Evolutionary conservation across 2,329 filamentous ascomycete genomes (phyloP), one percentile per base, ranked within the genome.

Genomic region (Parafenestella ontariensis): DNA sequence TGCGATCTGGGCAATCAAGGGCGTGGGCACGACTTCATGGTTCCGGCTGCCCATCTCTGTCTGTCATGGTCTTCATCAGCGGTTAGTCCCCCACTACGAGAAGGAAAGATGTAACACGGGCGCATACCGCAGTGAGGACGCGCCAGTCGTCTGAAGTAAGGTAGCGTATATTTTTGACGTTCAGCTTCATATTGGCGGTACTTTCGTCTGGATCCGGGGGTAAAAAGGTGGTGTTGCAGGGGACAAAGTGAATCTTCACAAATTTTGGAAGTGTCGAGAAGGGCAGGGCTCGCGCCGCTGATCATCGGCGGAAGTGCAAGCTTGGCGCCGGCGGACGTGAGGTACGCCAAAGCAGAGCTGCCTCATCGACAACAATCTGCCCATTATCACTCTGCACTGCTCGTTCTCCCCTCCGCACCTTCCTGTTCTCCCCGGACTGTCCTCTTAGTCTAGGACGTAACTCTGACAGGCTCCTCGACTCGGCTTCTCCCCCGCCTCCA

Each of bases 41-140:
- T 98, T 98, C 76, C 91, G 93, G 78, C 90, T 96, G 71, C 93
- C 94, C 78, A 89, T 88, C 77, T 99, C 95, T 69, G 96, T 91
- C 92, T 96, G 76, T 50, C 56, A 58, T 49, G 47, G 49, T 65
- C 68, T 69, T 48, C 57, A 66, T 66, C 64, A 68, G 64, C 68
- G 62, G 23, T 74, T 72, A 78, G 76, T 74, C 54, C 70, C 66
- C 68, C 68, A 64, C 55, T 45, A 58, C 42, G 43, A 54, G 56
- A 49, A 47, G 59, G 59, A 64, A 43, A 66, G 40, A 49, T 40
- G 60, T 59, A 48, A 56, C 26, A 43, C 45, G 42, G 46, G 54
- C 28, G 50, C 61, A 55, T 88, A 96, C 94, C 69, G 92, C 95
- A 72, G 91, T 89, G 58, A 99, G 88, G 59, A 97, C 93, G 67